These are phyloP conservation scores for Chrysoporthe deuterocubensis DNA, from an alignment of 2,329 filamentous ascomycete species.

Conservation along the genomic window DNA sequence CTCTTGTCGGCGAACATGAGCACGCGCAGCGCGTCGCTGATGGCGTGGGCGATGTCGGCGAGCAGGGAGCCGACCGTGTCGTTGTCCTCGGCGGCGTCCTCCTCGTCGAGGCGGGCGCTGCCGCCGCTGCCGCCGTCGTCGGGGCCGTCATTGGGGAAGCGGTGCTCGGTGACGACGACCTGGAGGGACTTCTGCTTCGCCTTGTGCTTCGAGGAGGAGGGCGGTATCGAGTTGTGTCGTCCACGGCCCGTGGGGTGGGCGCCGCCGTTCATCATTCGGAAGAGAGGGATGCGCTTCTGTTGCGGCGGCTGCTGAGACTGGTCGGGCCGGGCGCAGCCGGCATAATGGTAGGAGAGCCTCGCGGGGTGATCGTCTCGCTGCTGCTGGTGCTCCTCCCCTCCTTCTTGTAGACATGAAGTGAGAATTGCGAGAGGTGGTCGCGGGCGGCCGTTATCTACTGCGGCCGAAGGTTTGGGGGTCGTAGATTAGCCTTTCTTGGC, in stretches of 20 bases:
- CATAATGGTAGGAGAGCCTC: slow-evolving; percentile 23
- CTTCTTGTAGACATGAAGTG: not conserved
- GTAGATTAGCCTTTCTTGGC: slow-evolving; percentile 14
- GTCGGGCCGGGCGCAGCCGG: slow-evolving; percentile 25
- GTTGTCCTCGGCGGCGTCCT: slow-evolving; percentile 15
- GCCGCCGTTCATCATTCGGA: slow-evolving; percentile 29
- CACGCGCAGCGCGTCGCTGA: slow-evolving; percentile 58
- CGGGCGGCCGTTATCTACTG: not conserved
- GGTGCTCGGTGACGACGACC: slow-evolving; percentile 11
- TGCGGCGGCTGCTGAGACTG: slow-evolving; percentile 16
- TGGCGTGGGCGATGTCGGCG: slow-evolving; percentile 58
- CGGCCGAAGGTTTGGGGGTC: not conserved
- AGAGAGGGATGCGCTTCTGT: slow-evolving; percentile 6
- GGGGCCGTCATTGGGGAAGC: not conserved
- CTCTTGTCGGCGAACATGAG: slow-evolving; percentile 62
- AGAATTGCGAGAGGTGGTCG: not conserved
- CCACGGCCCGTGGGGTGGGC: slow-evolving; percentile 10
- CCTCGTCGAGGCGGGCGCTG: not conserved
- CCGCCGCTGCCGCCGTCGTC: not conserved
- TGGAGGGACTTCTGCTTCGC: not conserved
- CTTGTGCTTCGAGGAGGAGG: slow-evolving; percentile 1
- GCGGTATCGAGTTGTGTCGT: slow-evolving; percentile 5
- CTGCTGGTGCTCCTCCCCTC: not conserved
- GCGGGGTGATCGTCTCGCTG: not conserved
- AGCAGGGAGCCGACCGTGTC: slow-evolving; percentile 63